Conservation (phyloP, 2,329 filamentous ascomycete genomes). For the Talaromyces sp. region DNA sequence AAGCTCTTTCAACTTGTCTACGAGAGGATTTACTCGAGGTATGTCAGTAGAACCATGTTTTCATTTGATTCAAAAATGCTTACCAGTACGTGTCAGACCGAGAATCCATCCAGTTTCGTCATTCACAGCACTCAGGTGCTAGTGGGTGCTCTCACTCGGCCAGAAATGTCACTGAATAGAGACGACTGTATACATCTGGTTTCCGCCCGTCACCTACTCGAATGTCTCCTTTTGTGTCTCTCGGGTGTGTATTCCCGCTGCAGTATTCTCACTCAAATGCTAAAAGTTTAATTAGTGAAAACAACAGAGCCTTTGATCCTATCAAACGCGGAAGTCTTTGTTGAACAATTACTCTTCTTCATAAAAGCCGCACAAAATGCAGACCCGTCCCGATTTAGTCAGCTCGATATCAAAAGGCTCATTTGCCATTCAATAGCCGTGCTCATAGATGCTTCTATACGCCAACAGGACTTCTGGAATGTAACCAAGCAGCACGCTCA, state of each 20-base stretch:
- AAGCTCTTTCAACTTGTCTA: constrained; percentile 64
- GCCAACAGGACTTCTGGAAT: constrained; percentile 47
- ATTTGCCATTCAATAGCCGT: constrained; percentile 47
- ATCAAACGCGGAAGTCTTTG: constrained; percentile 35
- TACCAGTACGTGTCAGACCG: constrained; percentile 22
- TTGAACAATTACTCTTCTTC: constrained; percentile 35
- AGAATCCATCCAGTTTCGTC: constrained; percentile 37
- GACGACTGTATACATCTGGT: constrained; percentile 47
- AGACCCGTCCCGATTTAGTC: constrained; percentile 18
- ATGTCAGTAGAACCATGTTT: background rate
- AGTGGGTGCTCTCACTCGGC: constrained; percentile 59
- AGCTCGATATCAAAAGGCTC: constrained; percentile 31
- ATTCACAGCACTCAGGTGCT: constrained; percentile 52
- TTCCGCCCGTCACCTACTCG: constrained; percentile 55
- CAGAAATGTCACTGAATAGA: constrained; percentile 50
- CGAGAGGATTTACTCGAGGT: constrained; percentile 42
- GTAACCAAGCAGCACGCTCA: constrained; percentile 38
- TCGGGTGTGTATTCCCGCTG: constrained; percentile 44
- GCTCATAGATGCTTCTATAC: constrained; percentile 49
- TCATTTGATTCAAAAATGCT: background rate
- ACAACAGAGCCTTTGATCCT: constrained; percentile 29
- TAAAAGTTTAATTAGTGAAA: constrained; percentile 23
- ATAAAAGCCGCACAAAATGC: constrained; percentile 29
- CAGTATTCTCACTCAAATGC: background rate
- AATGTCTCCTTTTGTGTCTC: constrained; percentile 55